phyloP scores from a whole-genome alignment of 1,284 basidiomycete species.

The Heliocybe sulcata region DNA sequence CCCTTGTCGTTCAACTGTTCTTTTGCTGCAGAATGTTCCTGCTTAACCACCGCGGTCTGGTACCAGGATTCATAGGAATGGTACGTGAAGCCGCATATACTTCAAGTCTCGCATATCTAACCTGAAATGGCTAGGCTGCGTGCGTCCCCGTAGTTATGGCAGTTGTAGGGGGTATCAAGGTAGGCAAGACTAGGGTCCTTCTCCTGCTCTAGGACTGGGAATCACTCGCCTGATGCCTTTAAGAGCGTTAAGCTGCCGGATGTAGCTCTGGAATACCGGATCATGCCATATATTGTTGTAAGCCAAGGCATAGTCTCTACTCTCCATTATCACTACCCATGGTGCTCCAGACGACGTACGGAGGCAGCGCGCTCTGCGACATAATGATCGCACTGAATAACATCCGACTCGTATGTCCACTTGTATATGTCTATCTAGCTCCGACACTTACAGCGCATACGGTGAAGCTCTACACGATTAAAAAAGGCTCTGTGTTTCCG shows the following conservation, averaged over 20 bases:
- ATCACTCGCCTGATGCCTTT: too few species aligned
- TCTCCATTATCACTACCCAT: not conserved
- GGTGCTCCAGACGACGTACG: not conserved
- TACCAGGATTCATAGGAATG: not conserved
- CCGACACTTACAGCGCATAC: not conserved
- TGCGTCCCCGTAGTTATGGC: too few species aligned
- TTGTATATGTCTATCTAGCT: not conserved
- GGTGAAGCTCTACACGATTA: not conserved
- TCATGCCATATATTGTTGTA: too few species aligned
- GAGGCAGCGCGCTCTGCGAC: not conserved
- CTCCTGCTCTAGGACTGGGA: too few species aligned
- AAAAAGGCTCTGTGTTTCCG: not conserved
- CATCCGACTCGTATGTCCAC: not conserved
- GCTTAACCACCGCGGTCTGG: not conserved
- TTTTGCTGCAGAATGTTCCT: not conserved
- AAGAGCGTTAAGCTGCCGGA: too few species aligned
- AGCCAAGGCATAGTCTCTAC: too few species aligned
- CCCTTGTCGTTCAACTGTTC: not conserved
- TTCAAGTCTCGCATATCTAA: too few species aligned
- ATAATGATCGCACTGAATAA: not conserved
- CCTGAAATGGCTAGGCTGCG: too few species aligned
- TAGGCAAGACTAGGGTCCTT: too few species aligned
- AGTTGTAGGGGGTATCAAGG: too few species aligned
- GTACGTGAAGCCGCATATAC: not conserved
- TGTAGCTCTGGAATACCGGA: too few species aligned